Percentiles rank a stretch among this genome's conserved stretches.
These are phyloP conservation scores for Mycena belliarum DNA, from an alignment of 768 basidiomycete genomes.

Conservation along the genomic window DNA sequence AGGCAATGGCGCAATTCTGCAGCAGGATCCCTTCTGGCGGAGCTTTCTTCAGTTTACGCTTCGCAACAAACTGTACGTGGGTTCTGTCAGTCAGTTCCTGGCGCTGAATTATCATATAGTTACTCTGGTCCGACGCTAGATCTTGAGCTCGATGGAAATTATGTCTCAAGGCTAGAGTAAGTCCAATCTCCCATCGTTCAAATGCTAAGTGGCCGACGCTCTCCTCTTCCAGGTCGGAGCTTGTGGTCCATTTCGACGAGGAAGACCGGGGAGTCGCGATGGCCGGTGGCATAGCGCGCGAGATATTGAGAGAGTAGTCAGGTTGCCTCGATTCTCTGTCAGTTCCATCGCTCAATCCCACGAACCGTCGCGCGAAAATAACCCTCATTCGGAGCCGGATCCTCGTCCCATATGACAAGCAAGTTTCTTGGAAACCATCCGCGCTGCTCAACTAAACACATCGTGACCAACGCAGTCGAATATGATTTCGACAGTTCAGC, in stretches of 20 bases:
- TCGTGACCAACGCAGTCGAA: too few species aligned
- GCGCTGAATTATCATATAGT: constrained; percentile 19
- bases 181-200: constrained; percentile 15
- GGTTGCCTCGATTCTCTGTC: not conserved
- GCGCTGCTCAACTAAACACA: too few species aligned
- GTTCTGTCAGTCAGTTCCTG: not conserved
- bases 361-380: too few species aligned
- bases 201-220: not conserved
- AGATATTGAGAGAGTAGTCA: constrained; percentile 29
- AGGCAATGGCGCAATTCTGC: constrained; percentile 44
- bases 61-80: constrained; percentile 46
- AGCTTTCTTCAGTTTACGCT: constrained; percentile 49
- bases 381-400: too few species aligned
- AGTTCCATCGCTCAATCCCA: too few species aligned
- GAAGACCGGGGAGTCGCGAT: constrained; percentile 34
- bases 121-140: constrained; percentile 46
- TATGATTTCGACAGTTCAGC: too few species aligned
- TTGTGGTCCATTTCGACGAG: constrained; percentile 24
- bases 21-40: constrained; percentile 52
- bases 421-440: too few species aligned
- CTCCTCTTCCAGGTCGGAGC: constrained; percentile 26
- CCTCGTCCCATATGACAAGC: too few species aligned
- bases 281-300: constrained; percentile 37
- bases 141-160: constrained; percentile 48
- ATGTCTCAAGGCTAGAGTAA: constrained; percentile 49